Base-by-base conservation (phyloP, 2,329 filamentous ascomycete species). In the Metarhizium robertsii region DNA sequence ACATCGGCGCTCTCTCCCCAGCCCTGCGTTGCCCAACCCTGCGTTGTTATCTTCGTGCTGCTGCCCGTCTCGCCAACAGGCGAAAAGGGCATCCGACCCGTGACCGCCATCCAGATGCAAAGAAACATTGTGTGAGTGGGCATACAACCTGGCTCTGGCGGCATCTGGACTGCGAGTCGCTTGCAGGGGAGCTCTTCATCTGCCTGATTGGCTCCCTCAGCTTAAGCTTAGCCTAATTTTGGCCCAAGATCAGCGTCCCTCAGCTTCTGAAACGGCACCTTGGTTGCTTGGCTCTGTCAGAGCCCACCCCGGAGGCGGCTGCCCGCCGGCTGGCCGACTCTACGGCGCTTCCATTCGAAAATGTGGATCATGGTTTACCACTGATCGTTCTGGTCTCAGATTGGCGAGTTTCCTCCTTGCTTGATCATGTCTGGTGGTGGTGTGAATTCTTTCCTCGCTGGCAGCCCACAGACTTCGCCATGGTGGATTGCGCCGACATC, bases 161-260 rank as follows among this genome's bases (percentile, higher is more conserved):
- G n/a, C 38, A 40, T 40, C 38, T 40, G 13, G 40, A 57, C 61
- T 62, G 61, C 56, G 54, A 61, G 61, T 64, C 64, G 65, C 65
- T 59, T 58, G 62, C 57, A 61, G 59, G 61, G 61, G 46, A 62
- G 65, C 58, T 64, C 62, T 18, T 65, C 64, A 62, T 54, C 59
- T 52, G n/a, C 50, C 36, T 70, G 64, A 71, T 72, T 73, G 69
- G 71, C 38, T 54, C 50, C 57, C 55, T 59, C 57, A 60, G 61
- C 51, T 62, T 64, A 58, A 62, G 63, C 62, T 65, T 65, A 65
- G 65, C 61, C 68, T 67, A 66, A 66, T 64, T 68, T 65, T 66
- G 64, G 62, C 53, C 58, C 59, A 53, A 20, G 38, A 18, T 10
- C 34, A 36, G 40, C 46, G 20, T 20, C 14, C 49, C 18, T 48